Conservation (phyloP, 1,284 basidiomycete species). For the Pseudozyma sp. region DNA sequence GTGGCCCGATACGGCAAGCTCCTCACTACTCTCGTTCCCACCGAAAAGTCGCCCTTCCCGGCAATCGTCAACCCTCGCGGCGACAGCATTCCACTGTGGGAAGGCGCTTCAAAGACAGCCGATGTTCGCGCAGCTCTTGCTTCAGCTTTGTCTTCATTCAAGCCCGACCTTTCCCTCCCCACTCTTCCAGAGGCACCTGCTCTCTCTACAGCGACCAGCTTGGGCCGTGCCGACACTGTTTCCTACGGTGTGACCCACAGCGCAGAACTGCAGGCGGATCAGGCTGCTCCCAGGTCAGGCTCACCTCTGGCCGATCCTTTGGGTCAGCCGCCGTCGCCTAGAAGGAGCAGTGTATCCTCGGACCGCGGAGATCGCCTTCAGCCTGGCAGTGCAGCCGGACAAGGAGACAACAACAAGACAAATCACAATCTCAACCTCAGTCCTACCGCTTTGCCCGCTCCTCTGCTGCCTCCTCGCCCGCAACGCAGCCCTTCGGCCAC, state of each 20-base stretch:
- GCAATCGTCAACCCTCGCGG: conserved; percentile 27
- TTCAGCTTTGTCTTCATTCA: conserved; percentile 48
- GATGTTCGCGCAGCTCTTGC: conserved; percentile 56
- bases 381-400: conserved; percentile 7
- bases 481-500: conserved; percentile 30
- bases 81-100: conserved; percentile 48
- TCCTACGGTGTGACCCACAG: conserved; percentile 43
- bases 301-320: background rate
- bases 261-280: conserved; percentile 34
- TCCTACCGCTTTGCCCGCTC: conserved; percentile 38
- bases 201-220: conserved; percentile 20
- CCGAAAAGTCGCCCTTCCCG: conserved; percentile 52
- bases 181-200: conserved; percentile 15
- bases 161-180: conserved; percentile 38
- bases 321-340: conserved; percentile 9
- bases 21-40: conserved; percentile 45
- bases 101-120: conserved; percentile 49
- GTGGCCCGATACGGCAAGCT: conserved; percentile 62
- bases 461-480: conserved; percentile 41
- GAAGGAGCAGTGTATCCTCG: conserved; percentile 21
- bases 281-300: conserved; percentile 1
- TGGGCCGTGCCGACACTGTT: conserved; percentile 43
- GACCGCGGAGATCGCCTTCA: conserved; percentile 26
- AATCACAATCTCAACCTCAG: conserved; percentile 43
- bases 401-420: conserved; percentile 6